Base-by-base conservation (phyloP, 2,329 filamentous ascomycete genomes). In the Exophiala viscosa region DNA sequence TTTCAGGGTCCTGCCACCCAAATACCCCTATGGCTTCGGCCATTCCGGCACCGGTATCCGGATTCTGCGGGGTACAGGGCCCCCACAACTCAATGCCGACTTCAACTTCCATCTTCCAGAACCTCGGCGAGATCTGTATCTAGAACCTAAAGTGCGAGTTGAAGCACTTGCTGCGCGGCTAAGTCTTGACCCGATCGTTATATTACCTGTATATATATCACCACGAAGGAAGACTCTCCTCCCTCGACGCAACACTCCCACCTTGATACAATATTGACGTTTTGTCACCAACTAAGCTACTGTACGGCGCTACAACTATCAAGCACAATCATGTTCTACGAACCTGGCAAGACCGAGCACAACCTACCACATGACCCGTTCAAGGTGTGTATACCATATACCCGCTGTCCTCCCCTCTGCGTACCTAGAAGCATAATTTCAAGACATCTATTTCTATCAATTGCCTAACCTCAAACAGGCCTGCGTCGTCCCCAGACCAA, bases 401-500 rank as follows among this genome's bases (percentile, higher is more conserved):
- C 20, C 9, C 41, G 18, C 13, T 45, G 28, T 35, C 23, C 31
- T 44, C 15, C 35, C 32, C 10, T 34, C 7, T 7, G 32, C 13
- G 32, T 13, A 7, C 32, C 13, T 13, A 33, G 13, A 13, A 7
- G 7, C 32, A n/a, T 39, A 14, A 39, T 39, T 39, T 14, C 35
- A 39, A 11, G 15, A 38, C n/a, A n/a, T 38, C 40, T 35, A 20
- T 46, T 31, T 40, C 23, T 5, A 52, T 14, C 38, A 34, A 31
- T 36, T 31, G 42, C 40, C 33, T 28, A 28, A 51, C 6, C 23
- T 44, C 8, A 3, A 20, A 15, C 40, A 59, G 57, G 60, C 60
- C 1, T 84, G 81, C 65, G 80, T 84, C 2, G 70, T 83, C 38
- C 81, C 81, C 13, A 75, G 81, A 13, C 80, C 81, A 17, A 84